These are phyloP conservation scores for Biscutella laevigata DNA, from an alignment of 441 rosid genomes.

Conservation along the genomic window DNA sequence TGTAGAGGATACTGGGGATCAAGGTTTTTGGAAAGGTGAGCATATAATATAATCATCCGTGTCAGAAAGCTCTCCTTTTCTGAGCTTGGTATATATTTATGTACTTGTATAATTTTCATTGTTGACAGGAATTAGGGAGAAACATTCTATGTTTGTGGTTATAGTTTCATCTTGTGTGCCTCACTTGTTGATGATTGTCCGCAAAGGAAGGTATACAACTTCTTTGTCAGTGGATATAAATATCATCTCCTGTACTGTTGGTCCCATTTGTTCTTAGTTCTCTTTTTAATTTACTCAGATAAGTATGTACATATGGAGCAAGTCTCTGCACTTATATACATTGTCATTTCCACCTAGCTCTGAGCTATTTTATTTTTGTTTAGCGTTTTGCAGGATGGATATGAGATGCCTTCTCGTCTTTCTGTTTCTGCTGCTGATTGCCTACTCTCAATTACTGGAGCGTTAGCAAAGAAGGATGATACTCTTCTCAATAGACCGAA, in stretches of 20 bases:
- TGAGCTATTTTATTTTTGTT: constrained; percentile 21
- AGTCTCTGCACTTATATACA: background rate
- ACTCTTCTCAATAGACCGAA: constrained; percentile 30
- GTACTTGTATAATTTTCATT: constrained; percentile 1
- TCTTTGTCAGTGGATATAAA: constrained; percentile 5
- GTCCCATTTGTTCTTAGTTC: background rate
- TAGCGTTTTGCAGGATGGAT: constrained; percentile 67
- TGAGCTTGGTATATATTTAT: background rate
- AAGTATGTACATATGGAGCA: background rate
- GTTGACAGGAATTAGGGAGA: constrained; percentile 57
- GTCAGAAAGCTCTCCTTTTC: background rate
- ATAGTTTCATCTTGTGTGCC: constrained; percentile 51
- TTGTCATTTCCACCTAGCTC: background rate
- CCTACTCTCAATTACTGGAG: constrained; percentile 58
- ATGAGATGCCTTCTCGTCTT: constrained; percentile 85
- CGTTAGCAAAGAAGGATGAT: constrained; percentile 52
- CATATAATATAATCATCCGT: background rate
- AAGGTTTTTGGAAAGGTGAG: constrained; percentile 47
- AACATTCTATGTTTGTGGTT: constrained; percentile 45
- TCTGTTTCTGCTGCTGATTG: constrained; percentile 89
- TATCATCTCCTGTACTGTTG: background rate
- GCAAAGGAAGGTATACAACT: constrained; percentile 60
- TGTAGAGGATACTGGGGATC: constrained; percentile 40
- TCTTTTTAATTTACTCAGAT: background rate
- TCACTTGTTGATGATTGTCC: constrained; percentile 32